Conservation (phyloP, 176 grass and related monocot genomes). For the Canna indica region DNA sequence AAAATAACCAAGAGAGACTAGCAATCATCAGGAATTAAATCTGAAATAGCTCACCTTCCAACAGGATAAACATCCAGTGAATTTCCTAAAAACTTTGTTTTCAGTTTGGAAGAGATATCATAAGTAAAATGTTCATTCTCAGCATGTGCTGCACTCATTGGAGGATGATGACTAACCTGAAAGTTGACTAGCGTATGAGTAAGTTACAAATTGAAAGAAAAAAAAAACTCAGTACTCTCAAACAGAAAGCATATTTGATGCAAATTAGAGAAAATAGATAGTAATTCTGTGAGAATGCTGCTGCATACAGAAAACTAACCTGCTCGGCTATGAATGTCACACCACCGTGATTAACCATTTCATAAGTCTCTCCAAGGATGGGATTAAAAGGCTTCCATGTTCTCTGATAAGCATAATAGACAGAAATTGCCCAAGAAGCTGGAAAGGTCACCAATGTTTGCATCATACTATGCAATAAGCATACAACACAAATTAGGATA, state of each 20-base stretch:
- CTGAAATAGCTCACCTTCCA: conserved; percentile 49
- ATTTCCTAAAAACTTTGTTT: conserved; percentile 96
- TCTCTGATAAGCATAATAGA: conserved; percentile 67
- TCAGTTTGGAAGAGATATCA: conserved; percentile 92
- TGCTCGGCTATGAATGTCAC: conserved; percentile 81
- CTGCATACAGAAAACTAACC: conserved; percentile 28
- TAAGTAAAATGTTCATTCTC: conserved; percentile 96
- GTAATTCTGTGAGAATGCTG: neutral
- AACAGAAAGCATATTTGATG: neutral
- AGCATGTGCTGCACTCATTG: conserved; percentile 77
- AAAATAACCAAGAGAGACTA: neutral
- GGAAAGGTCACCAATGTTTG: conserved; percentile 28
- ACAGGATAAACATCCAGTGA: conserved; percentile 81
- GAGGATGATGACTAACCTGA: conserved; percentile 97
- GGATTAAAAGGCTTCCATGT: conserved; percentile 98
- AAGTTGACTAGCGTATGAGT: neutral
- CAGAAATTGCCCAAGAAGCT: conserved; percentile 94
- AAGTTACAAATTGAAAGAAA: neutral
- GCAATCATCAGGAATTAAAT: neutral
- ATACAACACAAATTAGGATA: conserved; percentile 9
- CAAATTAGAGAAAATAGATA: neutral
- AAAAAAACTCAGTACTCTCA: neutral
- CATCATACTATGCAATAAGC: conserved; percentile 4
- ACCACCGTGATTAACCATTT: conserved; percentile 80
- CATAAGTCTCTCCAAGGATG: conserved; percentile 92